Base-by-base conservation (phyloP, 305 asterid species). In the Fraxinus sp. region DNA sequence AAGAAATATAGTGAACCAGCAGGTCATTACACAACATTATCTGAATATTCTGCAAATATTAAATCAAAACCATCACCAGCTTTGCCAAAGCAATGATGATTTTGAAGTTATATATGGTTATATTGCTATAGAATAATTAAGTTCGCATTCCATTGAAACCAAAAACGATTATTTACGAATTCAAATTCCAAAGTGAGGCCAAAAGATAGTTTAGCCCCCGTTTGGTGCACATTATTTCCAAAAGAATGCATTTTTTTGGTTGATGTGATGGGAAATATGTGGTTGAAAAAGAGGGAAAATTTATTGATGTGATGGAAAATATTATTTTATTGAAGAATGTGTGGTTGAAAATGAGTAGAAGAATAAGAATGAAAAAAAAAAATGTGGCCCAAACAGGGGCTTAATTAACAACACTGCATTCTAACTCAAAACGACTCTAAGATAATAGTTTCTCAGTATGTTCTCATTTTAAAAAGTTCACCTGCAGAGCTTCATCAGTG, bases 401-500 rank as follows among this genome's bases (percentile, higher is more conserved):
- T 3, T 32, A 30, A 70, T 70, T 70, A 32, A 32, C 75, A 30
- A 70, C 41, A 70, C 22, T 78, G 32, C 41, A 87, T 52, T 20
- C 46, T 64, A 84, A 37, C 80, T 68, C 36, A 33, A 39, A 59
- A 81, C 55, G 32, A 78, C 78, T 75, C 16, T 73, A 59, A 59
- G 77, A 80, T 77, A 78, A 59, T 57, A 32, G 7, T 35, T 16
- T 10, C 41, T 32, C 46, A 16, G 39, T 72, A n/a, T 2, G 16
- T 72, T 72, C 18, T 72, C 46, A 72, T 72, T 72, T 68, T 72
- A 32, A 5, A 72, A 72, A 79, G 57, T 73, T 28, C 86, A 96
- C 99, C 99, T 92, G 81, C 86, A 96, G 80, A 83, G 98, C 97
- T 83, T 82, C 93, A 83, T 90, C 94, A 79, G 91, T 93, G 84